Conservation (phyloP, 768 basidiomycete genomes). For the Kwoniella europaea region DNA sequence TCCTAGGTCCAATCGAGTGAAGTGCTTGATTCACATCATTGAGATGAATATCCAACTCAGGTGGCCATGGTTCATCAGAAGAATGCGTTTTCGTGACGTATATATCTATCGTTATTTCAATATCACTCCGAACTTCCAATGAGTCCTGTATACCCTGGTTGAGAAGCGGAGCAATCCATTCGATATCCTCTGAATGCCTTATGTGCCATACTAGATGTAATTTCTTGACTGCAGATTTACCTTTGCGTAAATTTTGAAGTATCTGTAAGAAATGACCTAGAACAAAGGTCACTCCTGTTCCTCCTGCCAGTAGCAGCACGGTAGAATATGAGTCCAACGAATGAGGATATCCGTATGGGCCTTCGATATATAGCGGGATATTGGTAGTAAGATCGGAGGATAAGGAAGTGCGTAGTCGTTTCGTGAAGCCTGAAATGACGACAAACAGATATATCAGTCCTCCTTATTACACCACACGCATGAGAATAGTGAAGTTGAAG, state of each 20-base stretch:
- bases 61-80: constrained; percentile 30
- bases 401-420: constrained; percentile 29
- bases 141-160: constrained; percentile 26
- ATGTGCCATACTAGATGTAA: constrained; percentile 54
- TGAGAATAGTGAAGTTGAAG: background rate
- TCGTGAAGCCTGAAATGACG: constrained; percentile 39
- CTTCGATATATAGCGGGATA: constrained; percentile 39
- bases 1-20: constrained; percentile 3
- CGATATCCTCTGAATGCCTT: constrained; percentile 37
- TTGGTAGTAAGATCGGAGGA: constrained; percentile 1
- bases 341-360: constrained; percentile 43
- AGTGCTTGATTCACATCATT: constrained; percentile 16
- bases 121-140: background rate
- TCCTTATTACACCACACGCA: too few relatives aligned
- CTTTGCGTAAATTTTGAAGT: constrained; percentile 6
- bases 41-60: background rate
- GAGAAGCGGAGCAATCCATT: constrained; percentile 37
- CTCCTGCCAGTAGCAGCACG: constrained; percentile 43
- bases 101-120: constrained; percentile 24
- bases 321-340: constrained; percentile 29
- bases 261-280: constrained; percentile 35
- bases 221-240: constrained; percentile 28
- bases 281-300: constrained; percentile 43
- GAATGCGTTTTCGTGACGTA: constrained; percentile 37
- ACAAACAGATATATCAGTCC: too few relatives aligned